phyloP scores from a whole-genome alignment of 192 early-diverging fungal genomes.

The Backusella westeae region DNA sequence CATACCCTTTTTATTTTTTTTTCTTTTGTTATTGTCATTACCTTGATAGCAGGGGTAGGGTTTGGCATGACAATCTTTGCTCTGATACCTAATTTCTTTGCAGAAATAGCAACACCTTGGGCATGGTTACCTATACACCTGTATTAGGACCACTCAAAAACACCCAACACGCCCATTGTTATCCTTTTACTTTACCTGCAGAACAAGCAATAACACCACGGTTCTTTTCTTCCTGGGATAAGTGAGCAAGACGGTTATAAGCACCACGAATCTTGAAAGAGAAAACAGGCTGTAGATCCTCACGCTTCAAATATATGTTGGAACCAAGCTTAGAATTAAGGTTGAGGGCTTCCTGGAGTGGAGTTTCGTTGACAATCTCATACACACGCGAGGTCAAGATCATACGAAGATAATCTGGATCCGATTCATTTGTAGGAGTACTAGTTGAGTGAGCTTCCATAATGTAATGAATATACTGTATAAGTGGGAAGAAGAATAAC shows the following conservation, averaged over 20 bases:
- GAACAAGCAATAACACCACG: constrained; percentile 94
- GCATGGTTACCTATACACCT: constrained; percentile 81
- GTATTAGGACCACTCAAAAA: constrained; percentile 64
- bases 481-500: not conserved
- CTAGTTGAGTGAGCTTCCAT: not conserved
- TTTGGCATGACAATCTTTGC: constrained; percentile 99
- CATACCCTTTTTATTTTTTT: not conserved
- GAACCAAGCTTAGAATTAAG: constrained; percentile 70
- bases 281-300: constrained; percentile 96
- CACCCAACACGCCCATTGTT: constrained; percentile 34
- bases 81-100: constrained; percentile 86
- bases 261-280: constrained; percentile 99
- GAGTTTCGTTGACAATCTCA: constrained; percentile 90
- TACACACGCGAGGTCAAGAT: constrained; percentile 95
- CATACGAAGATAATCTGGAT: constrained; percentile 88
- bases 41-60: constrained; percentile 47
- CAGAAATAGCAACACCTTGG: constrained; percentile 93
- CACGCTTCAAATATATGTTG: constrained; percentile 86
- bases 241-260: constrained; percentile 87
- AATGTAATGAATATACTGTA: not conserved
- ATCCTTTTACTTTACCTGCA: constrained; percentile 56
- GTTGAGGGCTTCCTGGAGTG: constrained; percentile 81
- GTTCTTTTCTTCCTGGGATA: constrained; percentile 73
- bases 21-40: not conserved
- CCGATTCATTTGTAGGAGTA: not conserved